Conservation (phyloP, 139 green algal genomes). For the Coccomyxa sp. region DNA sequence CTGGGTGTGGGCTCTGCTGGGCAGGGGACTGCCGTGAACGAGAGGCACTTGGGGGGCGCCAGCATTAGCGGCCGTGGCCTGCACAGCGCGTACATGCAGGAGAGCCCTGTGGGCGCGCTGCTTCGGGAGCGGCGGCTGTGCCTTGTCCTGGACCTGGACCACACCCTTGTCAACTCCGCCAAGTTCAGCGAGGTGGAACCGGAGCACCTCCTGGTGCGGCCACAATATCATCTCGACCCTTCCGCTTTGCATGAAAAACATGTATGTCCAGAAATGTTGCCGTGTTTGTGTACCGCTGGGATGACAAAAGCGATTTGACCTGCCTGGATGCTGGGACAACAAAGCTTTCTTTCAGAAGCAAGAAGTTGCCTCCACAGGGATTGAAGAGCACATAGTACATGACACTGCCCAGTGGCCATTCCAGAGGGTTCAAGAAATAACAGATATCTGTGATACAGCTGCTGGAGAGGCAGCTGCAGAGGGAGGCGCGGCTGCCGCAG, state of each 20-base stretch:
- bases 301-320: background rate
- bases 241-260: background rate
- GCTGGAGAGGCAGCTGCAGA: background rate
- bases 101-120: background rate
- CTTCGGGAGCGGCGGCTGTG: slow-evolving; percentile 17
- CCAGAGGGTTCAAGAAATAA: background rate
- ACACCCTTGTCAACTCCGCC: slow-evolving; percentile 90
- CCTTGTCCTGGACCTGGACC: slow-evolving; percentile 92
- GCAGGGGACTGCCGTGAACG: background rate
- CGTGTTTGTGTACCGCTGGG: background rate
- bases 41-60: background rate
- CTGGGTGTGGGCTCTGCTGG: too few species aligned
- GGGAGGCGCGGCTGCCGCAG: background rate
- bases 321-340: background rate
- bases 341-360: background rate
- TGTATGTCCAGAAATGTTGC: background rate
- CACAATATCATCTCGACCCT: background rate
- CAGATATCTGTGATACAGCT: background rate
- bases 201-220: background rate
- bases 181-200: slow-evolving; percentile 23
- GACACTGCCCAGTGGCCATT: background rate
- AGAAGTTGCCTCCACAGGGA: background rate
- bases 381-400: background rate
- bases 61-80: background rate
- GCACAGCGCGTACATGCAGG: background rate